A percentile compares a stretch with the other conserved stretches of the same genome.
phyloP scores from a whole-genome alignment of 495 filamentous ascomycete genomes.

The Penicillium robsamsonii region DNA sequence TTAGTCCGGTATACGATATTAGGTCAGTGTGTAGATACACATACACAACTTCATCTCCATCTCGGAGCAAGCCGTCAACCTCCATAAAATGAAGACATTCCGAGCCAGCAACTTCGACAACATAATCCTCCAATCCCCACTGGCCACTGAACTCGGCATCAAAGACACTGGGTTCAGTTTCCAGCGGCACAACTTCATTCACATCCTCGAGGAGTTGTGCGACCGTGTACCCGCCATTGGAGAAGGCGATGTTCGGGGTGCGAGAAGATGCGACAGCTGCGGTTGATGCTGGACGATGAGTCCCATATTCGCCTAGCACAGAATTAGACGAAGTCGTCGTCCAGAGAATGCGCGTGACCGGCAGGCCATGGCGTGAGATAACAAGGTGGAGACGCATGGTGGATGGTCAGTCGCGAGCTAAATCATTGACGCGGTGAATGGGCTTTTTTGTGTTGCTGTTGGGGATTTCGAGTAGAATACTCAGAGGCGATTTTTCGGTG shows the following conservation, averaged over 20 bases:
- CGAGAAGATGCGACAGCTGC: conserved; percentile 39
- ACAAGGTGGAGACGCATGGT: conserved; percentile 79
- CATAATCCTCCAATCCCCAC: conserved; percentile 93
- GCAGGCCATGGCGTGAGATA: conserved; percentile 77
- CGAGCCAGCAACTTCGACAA: conserved; percentile 76
- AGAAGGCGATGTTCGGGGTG: conserved; percentile 46
- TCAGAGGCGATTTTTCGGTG: neutral
- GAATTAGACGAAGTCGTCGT: conserved; percentile 40
- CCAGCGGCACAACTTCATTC: conserved; percentile 79
- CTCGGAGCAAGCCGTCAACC: conserved; percentile 65
- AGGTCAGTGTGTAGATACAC: conserved; percentile 27
- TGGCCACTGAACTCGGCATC: conserved; percentile 47
- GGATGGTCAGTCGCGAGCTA: conserved; percentile 16
- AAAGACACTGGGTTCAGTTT: conserved; percentile 53
- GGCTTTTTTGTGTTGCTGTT: conserved; percentile 6
- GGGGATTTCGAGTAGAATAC: neutral
- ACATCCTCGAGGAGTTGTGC: conserved; percentile 80
- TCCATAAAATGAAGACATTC: conserved; percentile 88
- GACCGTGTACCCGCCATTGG: conserved; percentile 62
- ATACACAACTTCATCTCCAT: conserved; percentile 83
- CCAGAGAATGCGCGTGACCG: conserved; percentile 76
- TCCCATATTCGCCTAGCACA: conserved; percentile 30
- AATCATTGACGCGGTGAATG: conserved; percentile 17
- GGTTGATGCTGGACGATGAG: conserved; percentile 25
- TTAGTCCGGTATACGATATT: neutral